phyloP scores from a whole-genome alignment of 768 basidiomycete species.

The Candolleomyces efflorescens region DNA sequence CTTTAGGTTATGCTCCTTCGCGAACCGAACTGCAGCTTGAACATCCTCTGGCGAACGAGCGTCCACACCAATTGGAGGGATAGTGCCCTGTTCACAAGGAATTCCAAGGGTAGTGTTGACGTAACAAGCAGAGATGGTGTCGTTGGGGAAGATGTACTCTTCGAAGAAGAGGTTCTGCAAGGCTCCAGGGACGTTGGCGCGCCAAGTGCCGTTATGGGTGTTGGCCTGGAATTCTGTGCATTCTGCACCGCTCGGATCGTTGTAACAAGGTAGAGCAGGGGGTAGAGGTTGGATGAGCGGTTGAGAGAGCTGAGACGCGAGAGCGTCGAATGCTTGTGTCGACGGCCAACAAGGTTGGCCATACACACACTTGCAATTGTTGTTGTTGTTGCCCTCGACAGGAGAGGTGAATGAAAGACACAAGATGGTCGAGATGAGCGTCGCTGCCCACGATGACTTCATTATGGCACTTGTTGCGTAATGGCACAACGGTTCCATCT shows the following conservation, averaged over 20 bases:
- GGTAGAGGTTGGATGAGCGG: conserved; percentile 39
- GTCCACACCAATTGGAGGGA: conserved; percentile 38
- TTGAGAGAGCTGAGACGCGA: conserved; percentile 36
- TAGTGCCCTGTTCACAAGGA: conserved; percentile 40
- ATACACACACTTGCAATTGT: conserved; percentile 26
- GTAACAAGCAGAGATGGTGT: conserved; percentile 50
- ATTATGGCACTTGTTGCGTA: background rate
- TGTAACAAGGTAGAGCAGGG: conserved; percentile 37
- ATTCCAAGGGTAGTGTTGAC: conserved; percentile 37
- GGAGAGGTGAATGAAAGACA: background rate
- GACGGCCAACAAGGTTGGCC: conserved; percentile 41
- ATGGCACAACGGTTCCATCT: no score
- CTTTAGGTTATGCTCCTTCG: conserved; percentile 28
- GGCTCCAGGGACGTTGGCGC: conserved; percentile 6
- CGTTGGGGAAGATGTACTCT: conserved; percentile 24
- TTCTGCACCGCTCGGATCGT: conserved; percentile 27
- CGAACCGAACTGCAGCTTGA: conserved; percentile 38
- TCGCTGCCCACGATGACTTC: background rate
- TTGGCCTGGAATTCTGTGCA: conserved; percentile 2
- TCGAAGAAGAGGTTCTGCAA: conserved; percentile 9
- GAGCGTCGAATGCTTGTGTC: conserved; percentile 23
- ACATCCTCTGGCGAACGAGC: conserved; percentile 33
- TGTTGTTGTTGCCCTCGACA: background rate
- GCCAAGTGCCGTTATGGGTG: conserved; percentile 7
- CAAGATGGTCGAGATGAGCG: background rate